phyloP scores from a whole-genome alignment of 78 protist species.

The Pelomyxa schiedti region DNA sequence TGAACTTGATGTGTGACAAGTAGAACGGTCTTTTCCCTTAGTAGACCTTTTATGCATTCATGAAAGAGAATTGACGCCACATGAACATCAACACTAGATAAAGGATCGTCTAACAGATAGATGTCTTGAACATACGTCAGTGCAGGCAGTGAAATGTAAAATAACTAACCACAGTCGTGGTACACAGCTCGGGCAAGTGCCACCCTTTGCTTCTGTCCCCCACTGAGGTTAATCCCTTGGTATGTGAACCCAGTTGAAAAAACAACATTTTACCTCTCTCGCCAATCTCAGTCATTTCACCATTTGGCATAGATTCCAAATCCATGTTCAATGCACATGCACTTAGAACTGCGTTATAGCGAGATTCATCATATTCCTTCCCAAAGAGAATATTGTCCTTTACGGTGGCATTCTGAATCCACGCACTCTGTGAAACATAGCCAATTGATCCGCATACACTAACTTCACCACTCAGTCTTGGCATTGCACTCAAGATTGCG shows the following conservation, averaged over 20 bases:
- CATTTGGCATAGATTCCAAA: constrained; percentile 8
- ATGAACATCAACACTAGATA: constrained; percentile 36
- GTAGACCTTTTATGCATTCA: constrained; percentile 20
- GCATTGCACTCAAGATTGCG: constrained; percentile 59
- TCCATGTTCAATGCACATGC: constrained; percentile 45
- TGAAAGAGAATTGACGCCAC: constrained; percentile 43
- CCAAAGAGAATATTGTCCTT: constrained; percentile 71
- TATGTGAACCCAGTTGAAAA: constrained; percentile 59
- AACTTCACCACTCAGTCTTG: not conserved
- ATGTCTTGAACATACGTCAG: constrained; percentile 33
- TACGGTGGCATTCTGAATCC: constrained; percentile 61
- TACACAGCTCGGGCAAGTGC: constrained; percentile 40
- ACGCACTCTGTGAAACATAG: constrained; percentile 71
- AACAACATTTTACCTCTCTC: constrained; percentile 64
- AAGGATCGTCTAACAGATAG: constrained; percentile 40
- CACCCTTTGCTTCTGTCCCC: too few relatives aligned
- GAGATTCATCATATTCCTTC: constrained; percentile 4
- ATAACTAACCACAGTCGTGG: not conserved
- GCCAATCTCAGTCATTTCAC: constrained; percentile 70
- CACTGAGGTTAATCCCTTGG: constrained; percentile 18
- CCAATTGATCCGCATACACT: constrained; percentile 19
- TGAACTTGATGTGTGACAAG: constrained; percentile 60
- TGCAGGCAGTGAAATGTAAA: constrained; percentile 59
- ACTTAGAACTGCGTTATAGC: constrained; percentile 1
- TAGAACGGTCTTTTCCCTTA: constrained; percentile 25